A percentile compares a stretch with the other conserved stretches of the same genome.
Conservation (phyloP, 2,329 filamentous ascomycete genomes). For the Nemania sp. region DNA sequence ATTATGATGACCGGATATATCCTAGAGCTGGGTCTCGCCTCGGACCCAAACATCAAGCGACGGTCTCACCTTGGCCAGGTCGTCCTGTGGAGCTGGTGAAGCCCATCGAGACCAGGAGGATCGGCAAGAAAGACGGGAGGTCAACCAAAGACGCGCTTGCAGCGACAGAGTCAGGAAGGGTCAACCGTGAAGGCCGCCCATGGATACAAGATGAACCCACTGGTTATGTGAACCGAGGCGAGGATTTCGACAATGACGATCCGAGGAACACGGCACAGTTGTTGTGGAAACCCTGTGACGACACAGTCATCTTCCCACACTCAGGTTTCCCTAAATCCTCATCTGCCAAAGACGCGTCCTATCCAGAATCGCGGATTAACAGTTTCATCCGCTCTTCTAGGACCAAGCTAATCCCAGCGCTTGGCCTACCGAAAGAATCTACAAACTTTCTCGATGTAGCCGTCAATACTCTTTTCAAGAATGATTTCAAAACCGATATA, state of each 20-base stretch:
- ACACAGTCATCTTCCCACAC: slow-evolving; percentile 14
- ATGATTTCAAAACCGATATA: slow-evolving; percentile 70
- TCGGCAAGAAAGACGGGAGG: slow-evolving; percentile 76
- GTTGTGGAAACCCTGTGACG: slow-evolving; percentile 75
- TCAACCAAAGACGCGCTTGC: slow-evolving; percentile 78
- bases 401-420: slow-evolving; percentile 57
- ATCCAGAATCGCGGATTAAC: slow-evolving; percentile 64
- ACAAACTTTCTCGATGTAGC: slow-evolving; percentile 90
- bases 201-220: slow-evolving; percentile 91
- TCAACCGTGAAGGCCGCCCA: slow-evolving; percentile 77
- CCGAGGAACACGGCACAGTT: slow-evolving; percentile 73
- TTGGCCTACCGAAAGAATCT: slow-evolving; percentile 73
- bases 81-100: slow-evolving; percentile 89
- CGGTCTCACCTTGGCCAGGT: slow-evolving; percentile 82
- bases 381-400: slow-evolving; percentile 75
- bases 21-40: slow-evolving; percentile 91
- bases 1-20: slow-evolving; percentile 97
- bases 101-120: slow-evolving; percentile 81
- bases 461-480: slow-evolving; percentile 70
- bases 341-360: slow-evolving; percentile 48
- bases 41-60: slow-evolving; percentile 88
- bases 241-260: slow-evolving; percentile 73
- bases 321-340: slow-evolving; percentile 20
- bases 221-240: slow-evolving; percentile 83
- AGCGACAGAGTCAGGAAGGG: slow-evolving; percentile 79